Percentiles rank a stretch among this genome's conserved stretches.
Evolutionary conservation across 1,139 yeast genomes (phyloP).

Genomic region (Citeromyces hawaiiensis): DNA sequence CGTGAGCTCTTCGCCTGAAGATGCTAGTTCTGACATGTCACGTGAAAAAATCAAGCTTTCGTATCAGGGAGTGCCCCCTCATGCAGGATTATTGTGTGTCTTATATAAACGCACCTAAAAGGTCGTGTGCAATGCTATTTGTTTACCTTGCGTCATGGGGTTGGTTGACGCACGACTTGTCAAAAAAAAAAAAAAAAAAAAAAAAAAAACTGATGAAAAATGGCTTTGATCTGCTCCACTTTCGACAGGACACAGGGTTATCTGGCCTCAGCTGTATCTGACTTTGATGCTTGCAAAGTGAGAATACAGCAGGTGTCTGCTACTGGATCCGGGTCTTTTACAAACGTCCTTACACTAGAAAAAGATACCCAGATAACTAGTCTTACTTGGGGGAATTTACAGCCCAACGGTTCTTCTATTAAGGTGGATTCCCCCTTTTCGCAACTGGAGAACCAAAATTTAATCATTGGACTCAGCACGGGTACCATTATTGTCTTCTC

Average conservation of each 20-base stretch:
- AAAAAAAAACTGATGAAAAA: conserved; percentile 2
- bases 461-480: conserved; percentile 34
- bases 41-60: not conserved
- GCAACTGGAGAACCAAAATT: not conserved
- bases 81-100: too few relatives aligned
- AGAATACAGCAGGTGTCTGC: conserved; percentile 45
- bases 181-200: conserved; percentile 3
- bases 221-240: conserved; percentile 14
- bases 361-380: conserved; percentile 38
- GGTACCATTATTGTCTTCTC: conserved; percentile 59
- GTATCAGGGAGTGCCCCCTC: not conserved
- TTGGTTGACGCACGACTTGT: not conserved
- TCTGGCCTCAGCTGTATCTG: conserved; percentile 56
- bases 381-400: conserved; percentile 35
- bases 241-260: conserved; percentile 46
- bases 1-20: conserved; percentile 15
- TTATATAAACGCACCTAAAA: too few relatives aligned
- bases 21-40: conserved; percentile 10
- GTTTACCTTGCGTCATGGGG: too few relatives aligned
- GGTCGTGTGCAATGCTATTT: too few relatives aligned
- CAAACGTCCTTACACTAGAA: conserved; percentile 32
- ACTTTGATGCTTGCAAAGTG: conserved; percentile 55
- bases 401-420: not conserved
- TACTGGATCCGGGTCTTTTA: conserved; percentile 24
- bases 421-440: not conserved